A percentile compares a stretch with the other conserved stretches of the same genome.
phyloP scores from a whole-genome alignment of 306 rosid species.

The Datisca glomerata region DNA sequence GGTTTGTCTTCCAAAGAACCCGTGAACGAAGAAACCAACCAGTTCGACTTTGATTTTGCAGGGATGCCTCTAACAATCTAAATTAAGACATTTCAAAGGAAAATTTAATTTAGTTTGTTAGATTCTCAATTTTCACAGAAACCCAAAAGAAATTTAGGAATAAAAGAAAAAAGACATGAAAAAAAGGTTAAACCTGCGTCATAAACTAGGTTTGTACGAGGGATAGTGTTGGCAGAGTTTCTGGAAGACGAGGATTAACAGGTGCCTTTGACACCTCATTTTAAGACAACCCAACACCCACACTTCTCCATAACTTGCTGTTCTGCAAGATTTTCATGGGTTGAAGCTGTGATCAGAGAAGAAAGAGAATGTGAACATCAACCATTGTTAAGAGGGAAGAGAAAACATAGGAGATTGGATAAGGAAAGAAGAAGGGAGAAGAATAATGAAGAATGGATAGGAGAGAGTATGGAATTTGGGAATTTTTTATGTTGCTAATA shows the following conservation, averaged over 20 bases:
- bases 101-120: too few species aligned
- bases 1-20: too few species aligned
- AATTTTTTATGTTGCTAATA: slow-evolving; percentile 13
- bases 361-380: slow-evolving; percentile 7
- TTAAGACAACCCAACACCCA: slow-evolving; percentile 83
- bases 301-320: slow-evolving; percentile 55
- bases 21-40: too few species aligned
- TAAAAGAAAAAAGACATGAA: not conserved
- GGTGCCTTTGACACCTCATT: slow-evolving; percentile 68
- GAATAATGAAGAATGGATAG: slow-evolving; percentile 5
- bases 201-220: slow-evolving; percentile 86
- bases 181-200: slow-evolving; percentile 49
- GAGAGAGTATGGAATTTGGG: slow-evolving; percentile 8
- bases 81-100: not conserved
- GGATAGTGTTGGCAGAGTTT: slow-evolving; percentile 70
- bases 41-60: too few species aligned
- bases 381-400: slow-evolving; percentile 4
- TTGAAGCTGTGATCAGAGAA: slow-evolving; percentile 11
- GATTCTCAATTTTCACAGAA: too few species aligned
- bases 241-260: slow-evolving; percentile 68
- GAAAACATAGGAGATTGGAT: not conserved
- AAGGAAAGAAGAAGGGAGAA: not conserved
- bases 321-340: slow-evolving; percentile 25
- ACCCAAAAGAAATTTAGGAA: not conserved
- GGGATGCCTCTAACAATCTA: too few species aligned